Evolutionary conservation across 2,329 filamentous ascomycete species (phyloP).

Genomic region (Colletotrichum sp.): DNA sequence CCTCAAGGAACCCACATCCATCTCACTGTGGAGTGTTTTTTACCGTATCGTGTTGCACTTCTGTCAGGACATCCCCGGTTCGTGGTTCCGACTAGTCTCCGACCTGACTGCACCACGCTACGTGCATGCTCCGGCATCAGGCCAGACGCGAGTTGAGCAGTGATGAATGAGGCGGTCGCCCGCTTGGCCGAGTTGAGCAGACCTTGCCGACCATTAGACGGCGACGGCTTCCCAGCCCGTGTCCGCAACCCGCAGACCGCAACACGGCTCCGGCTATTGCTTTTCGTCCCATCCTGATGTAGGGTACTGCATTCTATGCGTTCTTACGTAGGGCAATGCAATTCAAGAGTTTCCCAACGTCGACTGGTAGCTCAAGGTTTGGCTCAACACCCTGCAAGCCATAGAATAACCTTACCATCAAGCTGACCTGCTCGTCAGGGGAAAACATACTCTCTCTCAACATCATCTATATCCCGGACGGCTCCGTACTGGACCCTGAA

Average conservation of each 20-base stretch:
- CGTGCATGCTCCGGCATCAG: neutral
- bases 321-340: constrained; percentile 2
- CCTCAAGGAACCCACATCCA: neutral
- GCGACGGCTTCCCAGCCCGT: neutral
- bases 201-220: neutral
- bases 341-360: neutral
- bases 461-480: neutral
- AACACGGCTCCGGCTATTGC: neutral
- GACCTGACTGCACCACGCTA: neutral
- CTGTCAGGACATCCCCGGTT: constrained; percentile 7
- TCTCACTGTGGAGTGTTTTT: neutral
- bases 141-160: neutral
- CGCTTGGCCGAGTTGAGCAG: neutral
- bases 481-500: neutral
- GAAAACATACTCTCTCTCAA: neutral
- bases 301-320: neutral
- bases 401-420: neutral
- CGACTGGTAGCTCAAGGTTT: neutral
- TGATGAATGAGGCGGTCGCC: neutral
- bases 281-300: neutral
- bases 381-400: neutral
- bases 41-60: neutral
- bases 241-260: neutral
- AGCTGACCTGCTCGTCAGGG: neutral
- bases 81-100: neutral